Conservation (phyloP, 257 asterid genomes). For the Eucommia ulmoides region DNA sequence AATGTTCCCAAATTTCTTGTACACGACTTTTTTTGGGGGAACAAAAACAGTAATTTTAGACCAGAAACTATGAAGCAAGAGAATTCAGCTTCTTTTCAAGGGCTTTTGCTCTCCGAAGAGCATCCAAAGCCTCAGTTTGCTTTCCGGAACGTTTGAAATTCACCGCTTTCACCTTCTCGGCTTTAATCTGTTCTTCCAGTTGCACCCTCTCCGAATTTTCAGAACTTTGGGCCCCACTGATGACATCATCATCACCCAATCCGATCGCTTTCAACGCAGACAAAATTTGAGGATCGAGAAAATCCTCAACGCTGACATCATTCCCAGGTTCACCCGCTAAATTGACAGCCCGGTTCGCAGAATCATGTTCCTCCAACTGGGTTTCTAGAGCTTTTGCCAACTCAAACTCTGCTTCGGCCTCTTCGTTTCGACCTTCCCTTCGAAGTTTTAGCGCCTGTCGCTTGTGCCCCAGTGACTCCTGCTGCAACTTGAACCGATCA, state of each 20-base stretch:
- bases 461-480: constrained; percentile 71
- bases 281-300: constrained; percentile 83
- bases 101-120: constrained; percentile 61
- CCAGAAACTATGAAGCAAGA: constrained; percentile 22
- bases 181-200: constrained; percentile 49
- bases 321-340: constrained; percentile 24
- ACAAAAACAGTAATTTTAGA: too few relatives aligned
- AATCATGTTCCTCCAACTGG: constrained; percentile 48
- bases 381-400: constrained; percentile 71
- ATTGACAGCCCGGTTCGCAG: constrained; percentile 17
- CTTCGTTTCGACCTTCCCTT: constrained; percentile 71
- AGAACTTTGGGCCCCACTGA: constrained; percentile 13
- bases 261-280: constrained; percentile 79
- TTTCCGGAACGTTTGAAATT: constrained; percentile 77
- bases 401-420: constrained; percentile 71
- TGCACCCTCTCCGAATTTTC: constrained; percentile 42
- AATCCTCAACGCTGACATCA: constrained; percentile 55
- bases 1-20: too few relatives aligned
- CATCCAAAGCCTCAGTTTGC: constrained; percentile 80
- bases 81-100: constrained; percentile 74
- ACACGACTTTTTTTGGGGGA: too few relatives aligned
- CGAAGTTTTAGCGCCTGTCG: constrained; percentile 74
- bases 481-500: constrained; percentile 72
- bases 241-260: constrained; percentile 19
- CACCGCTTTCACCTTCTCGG: constrained; percentile 72